A percentile compares a stretch with the other conserved stretches of the same genome.
Conservation (phyloP, 1,284 basidiomycete species). For the Rhodotorula sp. region DNA sequence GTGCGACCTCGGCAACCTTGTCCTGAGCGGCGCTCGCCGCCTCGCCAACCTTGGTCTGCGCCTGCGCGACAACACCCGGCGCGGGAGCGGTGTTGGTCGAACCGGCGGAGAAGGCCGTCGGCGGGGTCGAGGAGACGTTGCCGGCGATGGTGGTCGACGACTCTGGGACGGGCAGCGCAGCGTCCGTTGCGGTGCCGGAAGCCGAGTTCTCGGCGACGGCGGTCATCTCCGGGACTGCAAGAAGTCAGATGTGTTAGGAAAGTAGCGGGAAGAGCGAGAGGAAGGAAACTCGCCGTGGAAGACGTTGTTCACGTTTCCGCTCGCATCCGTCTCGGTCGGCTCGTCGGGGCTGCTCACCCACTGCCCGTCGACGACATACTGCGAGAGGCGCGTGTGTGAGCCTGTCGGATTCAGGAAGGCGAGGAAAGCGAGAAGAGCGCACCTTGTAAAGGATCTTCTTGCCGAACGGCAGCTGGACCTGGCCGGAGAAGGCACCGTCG, state of each 20-base stretch:
- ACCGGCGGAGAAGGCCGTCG: constrained; percentile 5
- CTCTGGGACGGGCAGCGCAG: constrained; percentile 26
- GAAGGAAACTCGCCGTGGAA: constrained; percentile 31
- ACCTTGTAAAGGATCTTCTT: constrained; percentile 46
- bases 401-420: too few relatives aligned
- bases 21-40: constrained; percentile 6
- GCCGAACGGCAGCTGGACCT: constrained; percentile 34
- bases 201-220: background rate
- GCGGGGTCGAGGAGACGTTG: constrained; percentile 11
- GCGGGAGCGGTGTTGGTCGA: background rate
- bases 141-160: constrained; percentile 23
- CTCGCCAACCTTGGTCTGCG: constrained; percentile 16
- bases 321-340: constrained; percentile 40
- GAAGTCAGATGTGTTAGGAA: background rate
- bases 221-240: constrained; percentile 13
- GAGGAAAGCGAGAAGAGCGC: too few relatives aligned
- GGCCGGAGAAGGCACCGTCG: constrained; percentile 41
- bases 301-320: constrained; percentile 46
- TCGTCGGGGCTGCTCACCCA: constrained; percentile 43
- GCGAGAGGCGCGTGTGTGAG: background rate
- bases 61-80: background rate
- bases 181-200: background rate
- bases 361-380: constrained; percentile 46
- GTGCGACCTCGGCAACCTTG: background rate
- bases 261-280: background rate